phyloP scores from a whole-genome alignment of 106 monocot species.

The Allium fistulosum region DNA sequence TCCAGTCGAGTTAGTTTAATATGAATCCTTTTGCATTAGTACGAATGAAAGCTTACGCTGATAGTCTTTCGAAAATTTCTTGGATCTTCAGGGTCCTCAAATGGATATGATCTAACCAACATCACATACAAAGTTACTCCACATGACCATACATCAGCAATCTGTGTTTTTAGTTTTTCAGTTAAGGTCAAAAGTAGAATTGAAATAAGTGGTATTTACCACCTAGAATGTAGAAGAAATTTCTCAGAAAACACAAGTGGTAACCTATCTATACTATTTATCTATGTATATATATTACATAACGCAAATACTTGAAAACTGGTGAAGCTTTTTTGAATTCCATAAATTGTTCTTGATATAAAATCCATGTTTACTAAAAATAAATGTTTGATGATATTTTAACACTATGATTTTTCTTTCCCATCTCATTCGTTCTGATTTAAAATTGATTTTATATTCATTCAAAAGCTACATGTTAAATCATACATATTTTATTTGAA shows the following conservation, averaged over 20 bases:
- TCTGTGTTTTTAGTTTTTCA: constrained; percentile 18
- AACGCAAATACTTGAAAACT: background rate
- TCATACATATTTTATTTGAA: too few species aligned
- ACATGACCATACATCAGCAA: constrained; percentile 99
- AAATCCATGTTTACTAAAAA: too few species aligned
- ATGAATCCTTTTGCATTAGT: background rate
- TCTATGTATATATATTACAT: background rate
- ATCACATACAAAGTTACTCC: constrained; percentile 97
- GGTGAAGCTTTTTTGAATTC: background rate
- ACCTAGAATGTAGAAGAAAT: too few species aligned
- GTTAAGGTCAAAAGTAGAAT: too few species aligned
- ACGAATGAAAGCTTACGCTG: constrained; percentile 30
- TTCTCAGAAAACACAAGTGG: constrained; percentile 5
- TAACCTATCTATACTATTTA: background rate
- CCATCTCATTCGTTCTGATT: too few species aligned
- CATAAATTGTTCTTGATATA: background rate
- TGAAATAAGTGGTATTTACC: too few species aligned
- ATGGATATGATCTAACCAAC: constrained; percentile 91
- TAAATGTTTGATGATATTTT: too few species aligned
- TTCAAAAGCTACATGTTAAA: too few species aligned
- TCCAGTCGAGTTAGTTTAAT: too few species aligned
- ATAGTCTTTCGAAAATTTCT: constrained; percentile 86
- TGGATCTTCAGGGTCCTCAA: constrained; percentile 86
- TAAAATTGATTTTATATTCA: too few species aligned
- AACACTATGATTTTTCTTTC: too few species aligned